Evolutionary conservation across 768 basidiomycete species (phyloP), one percentile per base, ranked within the genome.

Genomic region (Mycena epipterygia): DNA sequence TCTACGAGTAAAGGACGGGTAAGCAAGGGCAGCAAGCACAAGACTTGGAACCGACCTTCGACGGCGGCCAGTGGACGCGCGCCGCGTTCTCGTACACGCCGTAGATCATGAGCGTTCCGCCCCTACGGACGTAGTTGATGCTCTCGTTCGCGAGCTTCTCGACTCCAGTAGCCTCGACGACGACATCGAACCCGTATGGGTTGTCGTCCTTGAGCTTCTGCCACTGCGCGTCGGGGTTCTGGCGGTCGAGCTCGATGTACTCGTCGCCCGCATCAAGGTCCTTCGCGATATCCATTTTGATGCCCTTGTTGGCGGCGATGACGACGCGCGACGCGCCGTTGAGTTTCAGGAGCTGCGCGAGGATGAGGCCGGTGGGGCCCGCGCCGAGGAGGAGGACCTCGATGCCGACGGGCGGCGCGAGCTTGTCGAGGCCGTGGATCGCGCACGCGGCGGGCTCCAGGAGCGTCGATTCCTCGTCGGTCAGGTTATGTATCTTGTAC

Each of bases 391-490:
- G 84, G 60, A 97, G 89, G 23, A 93, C 95, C 57, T 96, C 94
- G 44, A 93, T 84, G 30, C 95, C 95, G 67, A 96, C 93, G 5
- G 91, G 89, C 1, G 94, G 91, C 65, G 85, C 88, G 65, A 97
- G 89, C 79, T 95, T 95, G 82, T 97, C 95, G 70, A 96, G 90
- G 8, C 95, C 95, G 79, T 97, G 95, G 58, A 97, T 89, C 35
- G 96, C 96, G 73, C 95, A 97, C 7, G 95, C 92, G 5, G 95
- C 94, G 44, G 96, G 96, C 77, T 97, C 95, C 39, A 96, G 86
- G 23, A 97, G 89, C 3, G 94, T 95, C 1, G 95, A 90, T 72
- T 96, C 95, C 75, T 95, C 93, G 77, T 96, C 95, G 11, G 89
- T 89, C 60, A 97, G 87, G 81, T 96, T 96, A 73, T 95, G 83